These are phyloP conservation scores for Globisporangium apiculatum DNA, from an alignment of 352 stramenopile species.

Conservation along the genomic window DNA sequence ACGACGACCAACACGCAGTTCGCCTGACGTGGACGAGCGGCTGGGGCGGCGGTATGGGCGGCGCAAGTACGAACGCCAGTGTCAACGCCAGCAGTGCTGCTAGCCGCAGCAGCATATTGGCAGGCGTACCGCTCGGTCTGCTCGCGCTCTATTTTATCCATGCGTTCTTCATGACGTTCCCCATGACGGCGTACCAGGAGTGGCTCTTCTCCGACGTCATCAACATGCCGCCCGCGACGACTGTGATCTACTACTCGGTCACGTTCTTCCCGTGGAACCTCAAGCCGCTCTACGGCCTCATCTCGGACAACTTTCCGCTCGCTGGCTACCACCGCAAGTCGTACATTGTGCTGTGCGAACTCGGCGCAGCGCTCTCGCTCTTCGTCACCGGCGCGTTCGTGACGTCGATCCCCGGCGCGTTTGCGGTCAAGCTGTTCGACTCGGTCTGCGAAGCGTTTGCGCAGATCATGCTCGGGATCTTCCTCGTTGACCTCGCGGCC, in stretches of 20 bases:
- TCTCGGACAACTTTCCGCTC: constrained; percentile 72
- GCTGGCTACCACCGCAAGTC: constrained; percentile 73
- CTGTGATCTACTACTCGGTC: constrained; percentile 75
- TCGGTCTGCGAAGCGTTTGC: constrained; percentile 68
- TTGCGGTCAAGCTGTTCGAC: constrained; percentile 63
- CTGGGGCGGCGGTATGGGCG: background rate
- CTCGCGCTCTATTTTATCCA: constrained; percentile 78
- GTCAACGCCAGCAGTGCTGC: too few species aligned
- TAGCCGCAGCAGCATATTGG: background rate
- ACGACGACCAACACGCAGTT: background rate
- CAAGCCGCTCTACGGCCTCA: constrained; percentile 74
- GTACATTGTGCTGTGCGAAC: constrained; percentile 73
- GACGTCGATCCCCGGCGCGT: constrained; percentile 45
- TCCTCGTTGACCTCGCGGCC: constrained; percentile 59
- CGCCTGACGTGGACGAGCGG: background rate
- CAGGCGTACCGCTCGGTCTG: constrained; percentile 38
- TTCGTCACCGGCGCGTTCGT: constrained; percentile 50
- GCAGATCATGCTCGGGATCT: constrained; percentile 76
- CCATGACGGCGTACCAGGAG: constrained; percentile 64
- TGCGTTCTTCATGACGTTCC: constrained; percentile 70
- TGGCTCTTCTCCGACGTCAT: constrained; percentile 70
- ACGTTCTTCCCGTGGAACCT: constrained; percentile 84
- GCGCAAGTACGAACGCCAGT: background rate
- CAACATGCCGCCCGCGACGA: constrained; percentile 70
- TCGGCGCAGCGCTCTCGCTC: constrained; percentile 45